Evolutionary conservation across 2,329 filamentous ascomycete species (phyloP).

Genomic region (Neofusicoccum laricinum): DNA sequence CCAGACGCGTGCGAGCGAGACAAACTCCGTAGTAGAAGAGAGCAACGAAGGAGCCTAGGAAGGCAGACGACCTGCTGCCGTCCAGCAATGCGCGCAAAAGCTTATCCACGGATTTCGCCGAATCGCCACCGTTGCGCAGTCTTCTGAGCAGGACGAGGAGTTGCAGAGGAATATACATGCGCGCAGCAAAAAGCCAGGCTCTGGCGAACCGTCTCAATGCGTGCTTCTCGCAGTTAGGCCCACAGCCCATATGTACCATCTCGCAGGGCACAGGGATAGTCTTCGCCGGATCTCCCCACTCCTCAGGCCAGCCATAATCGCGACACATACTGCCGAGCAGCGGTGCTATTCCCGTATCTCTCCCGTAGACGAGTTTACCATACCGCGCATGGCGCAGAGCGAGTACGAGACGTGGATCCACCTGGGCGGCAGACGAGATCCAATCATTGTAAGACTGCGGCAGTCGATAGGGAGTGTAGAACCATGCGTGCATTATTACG

Average conservation of each 20-base stretch:
- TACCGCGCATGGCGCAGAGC: conserved; percentile 66
- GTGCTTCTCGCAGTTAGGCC: conserved; percentile 70
- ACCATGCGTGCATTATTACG: conserved; percentile 86
- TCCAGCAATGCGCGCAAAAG: conserved; percentile 55
- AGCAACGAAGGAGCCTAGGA: conserved; percentile 73
- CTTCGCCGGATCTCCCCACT: conserved; percentile 69
- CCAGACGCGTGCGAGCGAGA: conserved; percentile 69
- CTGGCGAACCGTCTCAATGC: conserved; percentile 64
- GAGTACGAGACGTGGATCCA: conserved; percentile 71
- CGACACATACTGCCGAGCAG: conserved; percentile 69
- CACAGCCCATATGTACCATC: conserved; percentile 77
- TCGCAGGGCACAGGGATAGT: conserved; percentile 76
- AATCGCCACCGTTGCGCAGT: conserved; percentile 15
- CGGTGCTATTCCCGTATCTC: conserved; percentile 66
- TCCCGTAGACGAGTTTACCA: conserved; percentile 67
- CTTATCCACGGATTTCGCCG: conserved; percentile 27
- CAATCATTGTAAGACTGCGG: conserved; percentile 75
- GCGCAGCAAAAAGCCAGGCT: conserved; percentile 71
- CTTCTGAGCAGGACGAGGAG: conserved; percentile 37
- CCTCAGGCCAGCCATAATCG: conserved; percentile 66
- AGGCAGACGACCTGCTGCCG: conserved; percentile 69
- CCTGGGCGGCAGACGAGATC: conserved; percentile 73
- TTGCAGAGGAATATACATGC: conserved; percentile 74
- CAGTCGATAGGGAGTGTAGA: conserved; percentile 69
- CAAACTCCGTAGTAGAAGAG: conserved; percentile 86